Evolutionary conservation across 345 rosid genomes (phyloP).

Genomic region (Arabis hirsuta): DNA sequence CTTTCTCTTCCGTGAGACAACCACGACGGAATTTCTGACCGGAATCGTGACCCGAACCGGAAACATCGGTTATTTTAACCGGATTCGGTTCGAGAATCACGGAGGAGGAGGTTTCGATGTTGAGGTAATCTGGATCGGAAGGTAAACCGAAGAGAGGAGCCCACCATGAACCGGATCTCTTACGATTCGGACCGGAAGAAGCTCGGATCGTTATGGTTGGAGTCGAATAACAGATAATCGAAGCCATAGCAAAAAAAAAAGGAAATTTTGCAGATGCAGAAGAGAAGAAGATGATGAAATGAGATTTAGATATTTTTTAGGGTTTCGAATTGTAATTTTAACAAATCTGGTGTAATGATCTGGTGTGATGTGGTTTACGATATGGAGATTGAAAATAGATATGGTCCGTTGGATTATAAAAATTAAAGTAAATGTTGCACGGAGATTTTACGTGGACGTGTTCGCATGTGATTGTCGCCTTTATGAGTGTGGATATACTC

Average conservation of each 20-base stretch:
- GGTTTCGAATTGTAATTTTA: neutral
- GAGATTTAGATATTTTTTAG: neutral
- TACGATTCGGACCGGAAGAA: slow-evolving; percentile 40
- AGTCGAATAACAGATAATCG: slow-evolving; percentile 44
- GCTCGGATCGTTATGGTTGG: slow-evolving; percentile 48
- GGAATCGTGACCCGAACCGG: slow-evolving; percentile 38
- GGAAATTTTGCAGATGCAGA: slow-evolving; percentile 3
- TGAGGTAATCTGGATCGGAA: slow-evolving; percentile 66
- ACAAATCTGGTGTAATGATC: too few relatives aligned
- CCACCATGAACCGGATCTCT: slow-evolving; percentile 60
- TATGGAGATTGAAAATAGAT: too few relatives aligned
- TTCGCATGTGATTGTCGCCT: too few relatives aligned
- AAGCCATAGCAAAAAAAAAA: slow-evolving; percentile 46
- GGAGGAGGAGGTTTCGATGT: slow-evolving; percentile 12
- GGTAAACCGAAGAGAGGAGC: slow-evolving; percentile 68
- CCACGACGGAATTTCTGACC: slow-evolving; percentile 51
- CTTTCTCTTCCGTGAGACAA: slow-evolving; percentile 76
- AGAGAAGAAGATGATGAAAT: slow-evolving; percentile 12
- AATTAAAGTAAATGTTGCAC: too few relatives aligned
- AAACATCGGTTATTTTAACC: neutral
- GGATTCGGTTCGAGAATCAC: neutral
- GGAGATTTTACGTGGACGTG: too few relatives aligned
- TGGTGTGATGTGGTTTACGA: too few relatives aligned
- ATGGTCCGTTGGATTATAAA: too few relatives aligned
- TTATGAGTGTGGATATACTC: too few relatives aligned